phyloP scores from a whole-genome alignment of 495 filamentous ascomycete genomes.

The Amphirosellinia nigrospora region DNA sequence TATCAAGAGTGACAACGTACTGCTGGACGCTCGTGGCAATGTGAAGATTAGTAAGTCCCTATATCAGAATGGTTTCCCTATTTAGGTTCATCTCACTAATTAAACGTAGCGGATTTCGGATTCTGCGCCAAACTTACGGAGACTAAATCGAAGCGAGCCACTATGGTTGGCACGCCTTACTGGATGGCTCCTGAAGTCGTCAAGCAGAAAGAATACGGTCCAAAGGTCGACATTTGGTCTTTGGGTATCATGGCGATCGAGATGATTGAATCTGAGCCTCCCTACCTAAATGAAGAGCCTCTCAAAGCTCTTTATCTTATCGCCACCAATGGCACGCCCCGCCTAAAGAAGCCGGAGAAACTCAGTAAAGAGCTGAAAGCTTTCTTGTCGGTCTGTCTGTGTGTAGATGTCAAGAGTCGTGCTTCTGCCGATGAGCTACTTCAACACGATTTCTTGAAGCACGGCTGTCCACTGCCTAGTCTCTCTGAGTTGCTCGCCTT shows the following conservation, averaged over 20 bases:
- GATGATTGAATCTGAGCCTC: constrained; percentile 99
- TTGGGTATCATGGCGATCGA: constrained; percentile 99
- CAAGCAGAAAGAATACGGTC: constrained; percentile 97
- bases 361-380: constrained; percentile 95
- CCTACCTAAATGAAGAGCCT: constrained; percentile 97
- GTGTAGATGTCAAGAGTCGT: constrained; percentile 93
- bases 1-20: constrained; percentile 98
- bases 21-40: constrained; percentile 89
- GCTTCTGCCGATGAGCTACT: constrained; percentile 89
- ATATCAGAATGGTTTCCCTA: neutral
- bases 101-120: constrained; percentile 83
- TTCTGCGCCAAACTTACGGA: constrained; percentile 99
- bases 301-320: constrained; percentile 97
- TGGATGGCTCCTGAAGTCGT: constrained; percentile 99
- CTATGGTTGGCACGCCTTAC: constrained; percentile 98
- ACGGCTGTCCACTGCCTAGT: constrained; percentile 78
- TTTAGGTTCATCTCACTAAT: constrained; percentile 40
- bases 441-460: constrained; percentile 76
- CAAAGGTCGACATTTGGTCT: constrained; percentile 99
- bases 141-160: constrained; percentile 93
- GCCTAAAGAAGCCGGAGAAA: constrained; percentile 96
- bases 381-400: constrained; percentile 93
- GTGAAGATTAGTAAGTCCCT: constrained; percentile 93
- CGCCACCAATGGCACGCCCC: constrained; percentile 95
- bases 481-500: constrained; percentile 87